Evolutionary conservation across 257 asterid genomes (phyloP).

Genomic region (Dorcoceras hygrometricum): DNA sequence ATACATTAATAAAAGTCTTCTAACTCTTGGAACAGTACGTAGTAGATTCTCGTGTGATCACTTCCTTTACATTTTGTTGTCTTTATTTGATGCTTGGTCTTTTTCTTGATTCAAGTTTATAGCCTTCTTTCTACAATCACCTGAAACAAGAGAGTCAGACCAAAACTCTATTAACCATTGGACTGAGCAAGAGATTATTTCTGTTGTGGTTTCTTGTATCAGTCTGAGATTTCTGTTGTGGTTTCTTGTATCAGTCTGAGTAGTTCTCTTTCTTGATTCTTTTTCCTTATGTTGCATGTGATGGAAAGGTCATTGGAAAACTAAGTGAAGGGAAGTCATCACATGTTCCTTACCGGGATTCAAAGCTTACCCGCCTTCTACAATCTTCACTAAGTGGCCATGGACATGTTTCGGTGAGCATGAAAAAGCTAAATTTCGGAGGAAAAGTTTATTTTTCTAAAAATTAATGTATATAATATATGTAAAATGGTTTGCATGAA

Average conservation of each 20-base stretch:
- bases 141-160: conserved; percentile 8
- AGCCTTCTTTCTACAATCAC: background rate
- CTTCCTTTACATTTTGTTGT: conserved; percentile 3
- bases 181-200: conserved; percentile 6
- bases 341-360: conserved; percentile 97
- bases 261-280: conserved; percentile 7
- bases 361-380: conserved; percentile 91
- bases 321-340: conserved; percentile 96
- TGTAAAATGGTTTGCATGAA: conserved; percentile 17
- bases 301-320: conserved; percentile 87
- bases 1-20: conserved; percentile 93
- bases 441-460: conserved; percentile 8
- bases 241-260: conserved; percentile 9
- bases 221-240: conserved; percentile 14
- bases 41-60: conserved; percentile 8
- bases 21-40: conserved; percentile 97
- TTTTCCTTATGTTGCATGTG: conserved; percentile 24
- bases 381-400: conserved; percentile 98
- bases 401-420: conserved; percentile 97
- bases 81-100: conserved; percentile 6
- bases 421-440: background rate
- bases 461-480: background rate
- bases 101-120: conserved; percentile 13
- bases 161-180: conserved; percentile 1
- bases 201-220: conserved; percentile 10